phyloP scores from a whole-genome alignment of 805 yeast genomes.

The Cyberlindnera suaveolens region DNA sequence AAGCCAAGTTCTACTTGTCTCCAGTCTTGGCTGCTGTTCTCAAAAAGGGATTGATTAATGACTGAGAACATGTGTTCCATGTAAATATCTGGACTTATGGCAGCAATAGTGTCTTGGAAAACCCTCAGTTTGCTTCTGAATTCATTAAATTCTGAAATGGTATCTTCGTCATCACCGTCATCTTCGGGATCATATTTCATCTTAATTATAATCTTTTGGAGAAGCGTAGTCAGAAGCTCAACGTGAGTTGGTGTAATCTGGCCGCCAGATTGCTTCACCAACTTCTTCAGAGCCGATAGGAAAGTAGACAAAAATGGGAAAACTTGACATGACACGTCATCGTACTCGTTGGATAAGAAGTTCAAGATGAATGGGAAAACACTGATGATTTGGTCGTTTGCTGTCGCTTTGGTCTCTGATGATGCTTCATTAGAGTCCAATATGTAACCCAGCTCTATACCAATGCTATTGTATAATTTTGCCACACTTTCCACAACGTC shows the following conservation, averaged over 20 bases:
- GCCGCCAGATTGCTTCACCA: slow-evolving; percentile 33
- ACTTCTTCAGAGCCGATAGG: slow-evolving; percentile 61
- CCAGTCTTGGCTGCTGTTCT: slow-evolving; percentile 48
- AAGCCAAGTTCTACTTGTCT: slow-evolving; percentile 80
- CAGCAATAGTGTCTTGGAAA: slow-evolving; percentile 78
- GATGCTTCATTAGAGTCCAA: slow-evolving; percentile 48
- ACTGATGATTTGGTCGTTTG: slow-evolving; percentile 46
- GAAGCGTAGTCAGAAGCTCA: slow-evolving; percentile 54
- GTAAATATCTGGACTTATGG: slow-evolving; percentile 54
- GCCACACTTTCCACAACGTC: slow-evolving; percentile 77
- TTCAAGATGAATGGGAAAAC: slow-evolving; percentile 68
- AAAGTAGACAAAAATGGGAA: slow-evolving; percentile 77
- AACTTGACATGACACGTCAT: slow-evolving; percentile 79
- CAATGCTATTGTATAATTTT: slow-evolving; percentile 65
- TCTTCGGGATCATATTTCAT: slow-evolving; percentile 76
- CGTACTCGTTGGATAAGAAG: slow-evolving; percentile 76
- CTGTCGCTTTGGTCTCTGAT: slow-evolving; percentile 30
- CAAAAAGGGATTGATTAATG: slow-evolving; percentile 43
- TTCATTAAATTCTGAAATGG: slow-evolving; percentile 73
- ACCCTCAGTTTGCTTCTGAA: slow-evolving; percentile 66
- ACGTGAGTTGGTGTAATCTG: slow-evolving; percentile 31
- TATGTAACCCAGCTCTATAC: slow-evolving; percentile 66
- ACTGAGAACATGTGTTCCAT: slow-evolving; percentile 54
- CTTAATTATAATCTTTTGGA: slow-evolving; percentile 67
- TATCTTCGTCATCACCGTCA: slow-evolving; percentile 68